Percentiles rank a stretch among this genome's conserved stretches.
Evolutionary conservation across 2,329 filamentous ascomycete genomes (phyloP).

Genomic region (Botrytis pseudocinerea): DNA sequence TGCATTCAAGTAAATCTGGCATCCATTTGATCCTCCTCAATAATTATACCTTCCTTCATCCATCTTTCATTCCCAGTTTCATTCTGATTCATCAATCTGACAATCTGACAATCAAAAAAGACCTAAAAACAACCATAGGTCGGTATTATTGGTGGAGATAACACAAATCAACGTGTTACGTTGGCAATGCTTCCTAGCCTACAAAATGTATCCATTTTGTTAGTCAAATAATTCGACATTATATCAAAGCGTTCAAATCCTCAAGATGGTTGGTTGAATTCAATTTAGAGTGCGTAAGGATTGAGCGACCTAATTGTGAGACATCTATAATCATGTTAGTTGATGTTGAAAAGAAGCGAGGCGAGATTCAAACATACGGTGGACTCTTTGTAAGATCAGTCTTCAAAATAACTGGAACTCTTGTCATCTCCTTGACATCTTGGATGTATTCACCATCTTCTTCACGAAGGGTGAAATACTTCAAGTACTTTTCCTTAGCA

Average conservation of each 20-base stretch:
- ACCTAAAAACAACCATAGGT: background rate
- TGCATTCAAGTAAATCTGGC: background rate
- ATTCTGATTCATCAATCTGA: slow-evolving; percentile 14
- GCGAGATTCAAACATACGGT: slow-evolving; percentile 71
- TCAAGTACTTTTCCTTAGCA: slow-evolving; percentile 96
- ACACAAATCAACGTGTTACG: background rate
- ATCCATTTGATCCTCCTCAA: slow-evolving; percentile 3
- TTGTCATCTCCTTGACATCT: slow-evolving; percentile 96
- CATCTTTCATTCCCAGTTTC: background rate
- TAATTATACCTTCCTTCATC: slow-evolving; percentile 9
- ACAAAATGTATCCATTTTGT: slow-evolving; percentile 26
- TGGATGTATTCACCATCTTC: slow-evolving; percentile 96
- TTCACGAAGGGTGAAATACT: slow-evolving; percentile 84
- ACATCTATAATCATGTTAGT: slow-evolving; percentile 60
- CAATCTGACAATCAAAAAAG: slow-evolving; percentile 8
- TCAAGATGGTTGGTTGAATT: background rate
- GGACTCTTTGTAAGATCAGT: slow-evolving; percentile 98
- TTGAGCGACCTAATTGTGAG: slow-evolving; percentile 82
- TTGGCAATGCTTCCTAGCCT: background rate
- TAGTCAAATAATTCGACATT: slow-evolving; percentile 2
- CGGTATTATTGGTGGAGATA: background rate
- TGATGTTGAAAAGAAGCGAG: slow-evolving; percentile 8
- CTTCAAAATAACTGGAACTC: slow-evolving; percentile 96
- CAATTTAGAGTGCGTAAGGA: slow-evolving; percentile 60
- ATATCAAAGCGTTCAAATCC: slow-evolving; percentile 16